Percentiles rank a stretch among this genome's conserved stretches.
These are phyloP conservation scores for Closterium sp. DNA, from an alignment of 139 green algal genomes.

Conservation along the genomic window DNA sequence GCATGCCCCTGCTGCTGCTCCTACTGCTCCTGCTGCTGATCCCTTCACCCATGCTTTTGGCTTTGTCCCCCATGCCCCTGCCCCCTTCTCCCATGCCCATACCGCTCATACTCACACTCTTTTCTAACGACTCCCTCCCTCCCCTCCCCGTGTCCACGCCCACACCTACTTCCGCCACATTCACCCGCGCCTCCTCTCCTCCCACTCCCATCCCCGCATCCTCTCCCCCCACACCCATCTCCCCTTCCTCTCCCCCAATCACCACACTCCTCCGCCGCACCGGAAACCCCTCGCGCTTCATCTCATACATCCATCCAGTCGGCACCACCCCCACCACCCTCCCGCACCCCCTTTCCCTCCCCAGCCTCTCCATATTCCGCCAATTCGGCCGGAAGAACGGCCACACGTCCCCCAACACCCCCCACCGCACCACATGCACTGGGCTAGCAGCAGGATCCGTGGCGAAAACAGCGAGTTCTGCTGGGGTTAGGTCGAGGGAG, in stretches of 20 bases:
- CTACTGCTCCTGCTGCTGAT: too few species aligned
- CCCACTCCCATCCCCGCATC: too few species aligned
- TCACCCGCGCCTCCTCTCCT: neutral
- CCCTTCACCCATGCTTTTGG: too few species aligned
- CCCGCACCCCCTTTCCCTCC: neutral
- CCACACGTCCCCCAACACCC: constrained; percentile 57
- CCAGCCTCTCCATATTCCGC: constrained; percentile 50
- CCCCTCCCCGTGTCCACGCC: neutral
- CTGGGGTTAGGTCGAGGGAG: constrained; percentile 22
- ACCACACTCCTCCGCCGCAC: constrained; percentile 8
- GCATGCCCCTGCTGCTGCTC: neutral
- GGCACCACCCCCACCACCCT: constrained; percentile 85
- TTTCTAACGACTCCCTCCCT: neutral
- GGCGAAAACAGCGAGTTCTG: constrained; percentile 33
- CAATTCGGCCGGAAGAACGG: constrained; percentile 93
- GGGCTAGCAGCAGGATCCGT: constrained; percentile 26
- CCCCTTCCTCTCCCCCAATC: neutral
- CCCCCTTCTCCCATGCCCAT: neutral
- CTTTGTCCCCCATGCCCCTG: neutral
- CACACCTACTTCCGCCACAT: neutral
- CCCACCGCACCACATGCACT: constrained; percentile 51
- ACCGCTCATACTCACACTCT: neutral
- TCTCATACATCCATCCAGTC: constrained; percentile 84
- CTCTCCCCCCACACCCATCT: too few species aligned
- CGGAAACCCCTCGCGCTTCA: constrained; percentile 56